A percentile compares a stretch with the other conserved stretches of the same genome.
phyloP scores from a whole-genome alignment of 495 filamentous ascomycete species.

The Tuber aestivum region DNA sequence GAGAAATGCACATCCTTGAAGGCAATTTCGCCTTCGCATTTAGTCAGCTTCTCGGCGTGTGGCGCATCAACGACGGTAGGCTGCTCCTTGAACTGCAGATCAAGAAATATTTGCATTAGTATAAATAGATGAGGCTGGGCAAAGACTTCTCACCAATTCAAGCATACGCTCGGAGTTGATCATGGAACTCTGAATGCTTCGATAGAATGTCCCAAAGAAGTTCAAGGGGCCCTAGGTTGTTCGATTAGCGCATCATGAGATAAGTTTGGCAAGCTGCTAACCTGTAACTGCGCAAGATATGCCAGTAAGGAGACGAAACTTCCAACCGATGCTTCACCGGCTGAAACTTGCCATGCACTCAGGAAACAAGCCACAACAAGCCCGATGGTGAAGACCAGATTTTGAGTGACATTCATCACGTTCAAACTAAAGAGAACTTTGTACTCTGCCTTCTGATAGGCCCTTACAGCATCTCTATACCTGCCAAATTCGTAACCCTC shows the following conservation, averaged over 20 bases:
- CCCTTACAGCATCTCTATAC: slow-evolving; percentile 69
- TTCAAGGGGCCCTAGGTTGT: slow-evolving; percentile 71
- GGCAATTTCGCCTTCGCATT: slow-evolving; percentile 71
- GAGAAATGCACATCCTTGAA: slow-evolving; percentile 86
- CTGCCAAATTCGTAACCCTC: slow-evolving; percentile 88
- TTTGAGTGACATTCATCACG: slow-evolving; percentile 89
- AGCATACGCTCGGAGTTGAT: slow-evolving; percentile 93
- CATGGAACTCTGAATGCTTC: slow-evolving; percentile 91
- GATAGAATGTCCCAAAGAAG: slow-evolving; percentile 97
- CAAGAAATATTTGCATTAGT: slow-evolving; percentile 7
- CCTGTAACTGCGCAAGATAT: slow-evolving; percentile 76
- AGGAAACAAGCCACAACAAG: slow-evolving; percentile 78
- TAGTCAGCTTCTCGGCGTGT: slow-evolving; percentile 51
- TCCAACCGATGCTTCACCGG: slow-evolving; percentile 62
- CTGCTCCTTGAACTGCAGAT: slow-evolving; percentile 68
- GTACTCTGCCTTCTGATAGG: slow-evolving; percentile 82
- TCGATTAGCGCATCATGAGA: not conserved
- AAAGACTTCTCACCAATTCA: slow-evolving; percentile 53
- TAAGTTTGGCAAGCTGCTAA: not conserved
- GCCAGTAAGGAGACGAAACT: slow-evolving; percentile 74
- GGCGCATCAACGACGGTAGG: slow-evolving; percentile 63
- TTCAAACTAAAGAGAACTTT: slow-evolving; percentile 81
- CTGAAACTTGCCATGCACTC: slow-evolving; percentile 80
- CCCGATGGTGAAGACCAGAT: slow-evolving; percentile 86
- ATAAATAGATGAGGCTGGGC: not conserved